A percentile compares a stretch with the other conserved stretches of the same genome.
Conservation (phyloP, 176 grass and related monocot genomes). For the Cenchrus fungigraminus region DNA sequence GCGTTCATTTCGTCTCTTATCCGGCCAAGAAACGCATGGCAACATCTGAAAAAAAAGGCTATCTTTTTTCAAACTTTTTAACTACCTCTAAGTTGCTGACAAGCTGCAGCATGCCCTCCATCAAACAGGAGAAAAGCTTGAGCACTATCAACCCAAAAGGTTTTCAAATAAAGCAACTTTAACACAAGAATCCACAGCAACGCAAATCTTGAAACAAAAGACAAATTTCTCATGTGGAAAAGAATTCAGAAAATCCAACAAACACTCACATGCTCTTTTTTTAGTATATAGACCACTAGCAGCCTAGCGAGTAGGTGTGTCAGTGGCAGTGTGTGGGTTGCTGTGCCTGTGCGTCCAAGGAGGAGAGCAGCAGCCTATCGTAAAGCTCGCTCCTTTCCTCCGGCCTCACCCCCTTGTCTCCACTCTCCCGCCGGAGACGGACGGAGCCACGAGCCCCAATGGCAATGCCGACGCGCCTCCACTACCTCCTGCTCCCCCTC, state of each 20-base stretch:
- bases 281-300: neutral
- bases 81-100: neutral
- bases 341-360: neutral
- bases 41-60: neutral
- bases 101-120: neutral
- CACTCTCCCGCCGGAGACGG: constrained; percentile 19
- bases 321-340: neutral
- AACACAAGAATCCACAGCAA: neutral
- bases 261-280: constrained; percentile 30
- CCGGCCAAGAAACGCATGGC: neutral
- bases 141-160: neutral
- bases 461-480: constrained; percentile 15
- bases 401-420: constrained; percentile 38
- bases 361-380: neutral
- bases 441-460: neutral
- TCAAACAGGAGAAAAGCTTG: neutral
- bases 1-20: neutral
- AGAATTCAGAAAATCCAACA: constrained; percentile 25
- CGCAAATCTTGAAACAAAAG: neutral
- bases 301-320: neutral
- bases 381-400: neutral
- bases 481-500: constrained; percentile 25
- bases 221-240: neutral
- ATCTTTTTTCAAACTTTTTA: neutral
- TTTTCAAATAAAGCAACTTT: neutral